Evolutionary conservation across 148 eudicot genomes (phyloP).

Genomic region (Talinum fruticosum): DNA sequence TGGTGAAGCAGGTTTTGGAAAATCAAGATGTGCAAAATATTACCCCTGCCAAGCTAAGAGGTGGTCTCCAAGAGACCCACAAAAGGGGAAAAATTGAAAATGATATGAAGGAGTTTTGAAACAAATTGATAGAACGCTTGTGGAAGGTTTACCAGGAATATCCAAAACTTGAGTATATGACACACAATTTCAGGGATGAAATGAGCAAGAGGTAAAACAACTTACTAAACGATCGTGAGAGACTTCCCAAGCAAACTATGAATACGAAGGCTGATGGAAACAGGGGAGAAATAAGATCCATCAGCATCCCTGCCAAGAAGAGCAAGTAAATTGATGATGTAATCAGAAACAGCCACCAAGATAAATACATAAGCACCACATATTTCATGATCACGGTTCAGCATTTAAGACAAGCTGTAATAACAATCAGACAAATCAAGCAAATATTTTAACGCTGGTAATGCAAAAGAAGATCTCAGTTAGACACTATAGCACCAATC

Average conservation of each 20-base stretch:
- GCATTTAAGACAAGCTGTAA: neutral
- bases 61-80: too few species aligned
- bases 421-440: neutral
- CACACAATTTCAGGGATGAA: neutral
- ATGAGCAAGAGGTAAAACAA: constrained; percentile 10
- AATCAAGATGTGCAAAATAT: too few species aligned
- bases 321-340: constrained; percentile 13
- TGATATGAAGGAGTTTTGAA: neutral
- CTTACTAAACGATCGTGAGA: constrained; percentile 98
- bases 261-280: constrained; percentile 92
- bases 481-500: neutral
- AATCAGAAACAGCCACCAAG: neutral
- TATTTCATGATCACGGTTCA: neutral
- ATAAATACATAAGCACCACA: neutral
- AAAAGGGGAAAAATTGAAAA: neutral
- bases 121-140: neutral
- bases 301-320: constrained; percentile 96
- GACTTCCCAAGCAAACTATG: constrained; percentile 93
- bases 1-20: too few species aligned
- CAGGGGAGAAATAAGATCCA: constrained; percentile 97
- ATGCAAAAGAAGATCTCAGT: constrained; percentile 1
- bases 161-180: neutral
- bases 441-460: neutral
- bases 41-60: too few species aligned
- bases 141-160: neutral